Conservation (phyloP, 176 grass and related monocot species). For the Avena sativa region DNA sequence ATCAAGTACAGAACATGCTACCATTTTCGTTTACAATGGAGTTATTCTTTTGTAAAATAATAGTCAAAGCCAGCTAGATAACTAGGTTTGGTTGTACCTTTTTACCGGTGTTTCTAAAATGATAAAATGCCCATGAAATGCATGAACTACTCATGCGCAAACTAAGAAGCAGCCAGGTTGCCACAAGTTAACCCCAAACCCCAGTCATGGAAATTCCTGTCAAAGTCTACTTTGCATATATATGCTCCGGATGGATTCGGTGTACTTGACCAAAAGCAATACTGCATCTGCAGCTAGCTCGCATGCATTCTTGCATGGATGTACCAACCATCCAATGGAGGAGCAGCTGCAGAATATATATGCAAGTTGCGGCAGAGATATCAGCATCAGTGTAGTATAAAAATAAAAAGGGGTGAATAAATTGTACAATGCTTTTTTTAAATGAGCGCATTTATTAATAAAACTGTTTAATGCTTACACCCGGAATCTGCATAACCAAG, state of each 20-base stretch:
- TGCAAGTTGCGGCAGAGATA: background rate
- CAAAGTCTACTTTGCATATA: slow-evolving; percentile 13
- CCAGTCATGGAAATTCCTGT: slow-evolving; percentile 22
- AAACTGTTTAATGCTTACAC: too few relatives aligned
- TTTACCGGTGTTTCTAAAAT: background rate
- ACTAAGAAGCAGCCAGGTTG: background rate
- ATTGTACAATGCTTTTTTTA: background rate
- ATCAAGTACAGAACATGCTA: too few relatives aligned
- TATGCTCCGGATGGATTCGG: background rate
- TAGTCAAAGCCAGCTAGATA: background rate
- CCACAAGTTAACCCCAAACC: background rate
- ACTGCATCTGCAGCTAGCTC: background rate
- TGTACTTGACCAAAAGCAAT: background rate
- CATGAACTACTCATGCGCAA: slow-evolving; percentile 5
- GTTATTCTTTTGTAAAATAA: background rate
- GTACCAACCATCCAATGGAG: background rate
- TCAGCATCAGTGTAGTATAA: background rate
- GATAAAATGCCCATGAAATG: background rate
- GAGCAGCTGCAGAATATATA: background rate
- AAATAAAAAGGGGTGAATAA: background rate
- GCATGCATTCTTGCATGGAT: background rate
- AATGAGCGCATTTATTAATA: too few relatives aligned
- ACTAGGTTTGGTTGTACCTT: background rate
- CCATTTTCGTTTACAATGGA: background rate
- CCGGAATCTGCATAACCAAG: too few relatives aligned